Conservation (phyloP, 495 filamentous ascomycete species). For the Neurospora terricola region DNA sequence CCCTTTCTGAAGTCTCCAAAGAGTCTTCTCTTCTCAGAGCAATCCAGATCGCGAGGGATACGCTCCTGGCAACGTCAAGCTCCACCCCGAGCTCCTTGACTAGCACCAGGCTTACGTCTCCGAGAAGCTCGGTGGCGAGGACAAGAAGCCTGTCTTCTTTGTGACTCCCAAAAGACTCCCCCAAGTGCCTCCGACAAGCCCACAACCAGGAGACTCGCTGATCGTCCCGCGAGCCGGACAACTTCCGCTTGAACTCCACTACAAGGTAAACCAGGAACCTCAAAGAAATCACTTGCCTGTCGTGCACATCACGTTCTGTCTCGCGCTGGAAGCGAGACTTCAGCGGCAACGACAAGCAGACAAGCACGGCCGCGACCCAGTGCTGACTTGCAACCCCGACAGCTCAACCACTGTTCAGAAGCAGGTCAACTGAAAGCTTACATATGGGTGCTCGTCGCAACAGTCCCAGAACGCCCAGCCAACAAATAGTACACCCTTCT, state of each 20-base stretch:
- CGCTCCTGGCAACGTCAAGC: slow-evolving; percentile 94
- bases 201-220: not conserved
- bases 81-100: slow-evolving; percentile 84
- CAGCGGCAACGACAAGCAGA: too few species aligned
- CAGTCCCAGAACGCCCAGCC: too few species aligned
- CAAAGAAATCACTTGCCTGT: not conserved
- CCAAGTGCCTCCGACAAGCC: not conserved
- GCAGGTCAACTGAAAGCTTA: too few species aligned
- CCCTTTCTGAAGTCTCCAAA: not conserved
- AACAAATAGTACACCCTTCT: too few species aligned
- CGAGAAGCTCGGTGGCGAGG: slow-evolving; percentile 50
- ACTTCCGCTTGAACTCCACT: not conserved
- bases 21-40: not conserved
- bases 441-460: too few species aligned
- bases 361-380: not conserved
- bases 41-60: slow-evolving; percentile 33
- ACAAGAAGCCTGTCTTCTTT: slow-evolving; percentile 92
- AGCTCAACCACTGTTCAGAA: not conserved
- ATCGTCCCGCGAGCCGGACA: not conserved
- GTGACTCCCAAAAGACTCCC: slow-evolving; percentile 31
- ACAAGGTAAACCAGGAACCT: not conserved
- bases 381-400: not conserved
- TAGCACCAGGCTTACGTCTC: slow-evolving; percentile 91
- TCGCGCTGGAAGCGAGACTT: too few species aligned
- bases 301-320: not conserved